These are phyloP conservation scores for Dioscorea zingiberensis DNA, from an alignment of 106 monocot genomes.

Conservation along the genomic window DNA sequence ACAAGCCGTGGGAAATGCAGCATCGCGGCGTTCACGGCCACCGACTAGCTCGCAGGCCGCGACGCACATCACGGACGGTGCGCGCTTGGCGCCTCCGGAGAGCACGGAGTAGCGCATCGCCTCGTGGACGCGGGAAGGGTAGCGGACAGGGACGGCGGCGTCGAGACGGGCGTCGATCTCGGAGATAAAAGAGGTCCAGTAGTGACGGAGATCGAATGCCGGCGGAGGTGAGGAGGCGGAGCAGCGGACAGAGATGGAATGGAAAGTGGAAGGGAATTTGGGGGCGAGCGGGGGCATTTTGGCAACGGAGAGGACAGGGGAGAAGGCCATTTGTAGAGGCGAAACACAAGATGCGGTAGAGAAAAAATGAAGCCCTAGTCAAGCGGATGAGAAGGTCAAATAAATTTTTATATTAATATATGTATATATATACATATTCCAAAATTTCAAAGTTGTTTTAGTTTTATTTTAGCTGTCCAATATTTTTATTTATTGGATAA, in stretches of 20 bases:
- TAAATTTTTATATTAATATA: too few species aligned
- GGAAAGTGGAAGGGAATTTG: not conserved
- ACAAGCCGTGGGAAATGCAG: slow-evolving; percentile 60
- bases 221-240: slow-evolving; percentile 8
- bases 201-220: slow-evolving; percentile 57
- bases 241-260: not conserved
- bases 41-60: slow-evolving; percentile 70
- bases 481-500: too few species aligned
- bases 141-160: slow-evolving; percentile 42
- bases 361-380: too few species aligned
- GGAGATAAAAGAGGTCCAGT: slow-evolving; percentile 58
- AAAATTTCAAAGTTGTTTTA: too few species aligned
- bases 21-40: slow-evolving; percentile 18
- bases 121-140: slow-evolving; percentile 45
- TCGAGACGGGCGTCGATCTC: slow-evolving; percentile 53
- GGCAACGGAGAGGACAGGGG: not conserved
- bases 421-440: too few species aligned
- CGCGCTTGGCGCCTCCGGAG: slow-evolving; percentile 57
- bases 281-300: not conserved
- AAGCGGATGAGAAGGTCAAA: too few species aligned
- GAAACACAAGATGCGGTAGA: too few species aligned
- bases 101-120: slow-evolving; percentile 85
- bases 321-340: too few species aligned
- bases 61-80: slow-evolving; percentile 61
- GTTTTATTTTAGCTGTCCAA: too few species aligned